Evolutionary conservation across 345 rosid species (phyloP).

Genomic region (Raphanus raphanistrum): DNA sequence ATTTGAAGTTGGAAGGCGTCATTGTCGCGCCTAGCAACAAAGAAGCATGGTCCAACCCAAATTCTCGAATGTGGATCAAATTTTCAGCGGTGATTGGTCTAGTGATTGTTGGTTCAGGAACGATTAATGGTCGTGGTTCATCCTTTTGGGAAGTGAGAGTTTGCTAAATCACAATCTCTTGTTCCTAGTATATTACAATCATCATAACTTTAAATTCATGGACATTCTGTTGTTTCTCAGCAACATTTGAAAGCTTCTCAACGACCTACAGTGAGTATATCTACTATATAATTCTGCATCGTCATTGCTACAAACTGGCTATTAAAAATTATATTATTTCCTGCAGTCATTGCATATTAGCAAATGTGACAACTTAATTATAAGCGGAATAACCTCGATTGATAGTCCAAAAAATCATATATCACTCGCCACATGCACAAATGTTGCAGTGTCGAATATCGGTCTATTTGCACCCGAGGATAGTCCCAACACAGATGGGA

Average conservation of each 20-base stretch:
- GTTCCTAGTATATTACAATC: background rate
- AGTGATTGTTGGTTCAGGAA: constrained; percentile 1
- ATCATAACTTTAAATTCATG: background rate
- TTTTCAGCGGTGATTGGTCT: background rate
- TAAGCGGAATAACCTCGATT: background rate
- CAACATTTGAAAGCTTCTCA: background rate
- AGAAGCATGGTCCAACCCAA: background rate
- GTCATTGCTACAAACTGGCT: background rate
- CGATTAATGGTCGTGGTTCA: constrained; percentile 1
- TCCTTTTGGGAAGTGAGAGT: background rate
- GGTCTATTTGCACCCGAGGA: background rate
- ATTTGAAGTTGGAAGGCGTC: constrained; percentile 29
- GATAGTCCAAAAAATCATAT: background rate
- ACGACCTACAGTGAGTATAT: background rate
- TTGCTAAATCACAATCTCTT: background rate
- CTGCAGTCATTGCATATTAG: background rate
- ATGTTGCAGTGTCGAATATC: background rate
- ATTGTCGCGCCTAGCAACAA: background rate
- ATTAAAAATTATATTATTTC: background rate
- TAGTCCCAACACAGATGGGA: constrained; percentile 1
- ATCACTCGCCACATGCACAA: background rate
- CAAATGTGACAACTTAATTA: background rate
- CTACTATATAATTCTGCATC: background rate
- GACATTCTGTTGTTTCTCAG: background rate
- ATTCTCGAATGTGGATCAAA: background rate